phyloP scores from a whole-genome alignment of 352 stramenopile species.

The Pythium aristosporum region DNA sequence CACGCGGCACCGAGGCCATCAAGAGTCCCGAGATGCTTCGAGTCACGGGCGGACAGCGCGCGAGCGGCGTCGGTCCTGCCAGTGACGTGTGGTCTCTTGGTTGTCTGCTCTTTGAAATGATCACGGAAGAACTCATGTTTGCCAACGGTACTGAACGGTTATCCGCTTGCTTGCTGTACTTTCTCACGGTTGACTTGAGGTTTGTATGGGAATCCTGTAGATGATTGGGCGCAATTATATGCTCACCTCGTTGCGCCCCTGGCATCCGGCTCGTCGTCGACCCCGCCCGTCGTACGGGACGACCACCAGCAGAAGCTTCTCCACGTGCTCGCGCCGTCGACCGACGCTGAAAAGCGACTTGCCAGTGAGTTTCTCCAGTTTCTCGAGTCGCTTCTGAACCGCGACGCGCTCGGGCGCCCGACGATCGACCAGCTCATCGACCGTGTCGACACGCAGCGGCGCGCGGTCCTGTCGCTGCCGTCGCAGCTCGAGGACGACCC shows the following conservation, averaged over 20 bases:
- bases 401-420: conserved; percentile 1
- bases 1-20: conserved; percentile 72
- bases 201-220: conserved; percentile 28
- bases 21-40: conserved; percentile 74
- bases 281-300: conserved; percentile 27
- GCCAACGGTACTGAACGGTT: conserved; percentile 38
- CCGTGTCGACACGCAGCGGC: conserved; percentile 14
- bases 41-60: conserved; percentile 32
- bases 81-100: conserved; percentile 75
- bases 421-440: conserved; percentile 8
- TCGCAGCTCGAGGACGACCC: conserved; percentile 9
- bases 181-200: not conserved
- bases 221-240: conserved; percentile 64
- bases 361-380: conserved; percentile 14
- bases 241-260: conserved; percentile 45
- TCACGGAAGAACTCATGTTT: conserved; percentile 68
- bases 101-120: conserved; percentile 68
- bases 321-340: conserved; percentile 28
- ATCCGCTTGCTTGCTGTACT: not conserved
- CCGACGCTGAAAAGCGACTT: conserved; percentile 19
- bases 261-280: not conserved
- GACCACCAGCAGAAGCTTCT: conserved; percentile 46
- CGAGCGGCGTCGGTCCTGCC: conserved; percentile 34
- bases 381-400: conserved; percentile 16
- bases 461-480: conserved; percentile 16